Conservation (phyloP, 2,329 filamentous ascomycete genomes). For the Ilyonectria robusta region DNA sequence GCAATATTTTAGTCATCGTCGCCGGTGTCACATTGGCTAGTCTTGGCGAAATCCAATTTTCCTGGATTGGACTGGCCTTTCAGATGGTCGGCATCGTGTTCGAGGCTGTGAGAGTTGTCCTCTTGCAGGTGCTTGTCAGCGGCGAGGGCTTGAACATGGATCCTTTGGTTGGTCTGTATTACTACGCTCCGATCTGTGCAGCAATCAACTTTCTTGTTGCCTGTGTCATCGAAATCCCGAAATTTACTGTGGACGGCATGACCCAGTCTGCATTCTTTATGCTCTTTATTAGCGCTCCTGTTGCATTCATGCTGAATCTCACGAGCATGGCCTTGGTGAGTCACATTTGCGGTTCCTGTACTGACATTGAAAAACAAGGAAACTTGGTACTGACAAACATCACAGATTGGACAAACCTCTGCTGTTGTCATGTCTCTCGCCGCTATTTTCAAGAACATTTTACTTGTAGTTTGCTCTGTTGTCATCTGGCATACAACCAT, state of each 20-base stretch:
- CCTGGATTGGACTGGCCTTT: constrained; percentile 73
- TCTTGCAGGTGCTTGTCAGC: constrained; percentile 85
- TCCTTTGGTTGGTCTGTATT: constrained; percentile 87
- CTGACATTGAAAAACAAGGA: neutral
- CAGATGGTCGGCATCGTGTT: constrained; percentile 83
- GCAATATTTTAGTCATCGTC: constrained; percentile 65
- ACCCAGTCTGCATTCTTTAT: constrained; percentile 73
- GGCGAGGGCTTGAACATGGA: constrained; percentile 86
- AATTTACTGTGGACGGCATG: constrained; percentile 75
- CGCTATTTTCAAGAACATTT: constrained; percentile 87
- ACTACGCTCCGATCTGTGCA: constrained; percentile 87
- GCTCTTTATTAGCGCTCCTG: constrained; percentile 77
- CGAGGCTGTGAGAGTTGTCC: constrained; percentile 83
- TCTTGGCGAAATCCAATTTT: constrained; percentile 76
- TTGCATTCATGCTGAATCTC: constrained; percentile 84
- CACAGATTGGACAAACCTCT: constrained; percentile 85
- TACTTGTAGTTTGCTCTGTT: constrained; percentile 82
- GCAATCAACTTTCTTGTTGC: constrained; percentile 81
- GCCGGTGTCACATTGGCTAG: constrained; percentile 64
- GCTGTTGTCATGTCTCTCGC: constrained; percentile 86
- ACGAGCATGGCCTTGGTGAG: constrained; percentile 85
- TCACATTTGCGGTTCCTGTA: constrained; percentile 36
- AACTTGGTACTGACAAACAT: constrained; percentile 30
- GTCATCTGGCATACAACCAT: constrained; percentile 82
- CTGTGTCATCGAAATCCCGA: constrained; percentile 75